phyloP scores from a whole-genome alignment of 805 yeast genomes.

The Monosporozyma siamensis region DNA sequence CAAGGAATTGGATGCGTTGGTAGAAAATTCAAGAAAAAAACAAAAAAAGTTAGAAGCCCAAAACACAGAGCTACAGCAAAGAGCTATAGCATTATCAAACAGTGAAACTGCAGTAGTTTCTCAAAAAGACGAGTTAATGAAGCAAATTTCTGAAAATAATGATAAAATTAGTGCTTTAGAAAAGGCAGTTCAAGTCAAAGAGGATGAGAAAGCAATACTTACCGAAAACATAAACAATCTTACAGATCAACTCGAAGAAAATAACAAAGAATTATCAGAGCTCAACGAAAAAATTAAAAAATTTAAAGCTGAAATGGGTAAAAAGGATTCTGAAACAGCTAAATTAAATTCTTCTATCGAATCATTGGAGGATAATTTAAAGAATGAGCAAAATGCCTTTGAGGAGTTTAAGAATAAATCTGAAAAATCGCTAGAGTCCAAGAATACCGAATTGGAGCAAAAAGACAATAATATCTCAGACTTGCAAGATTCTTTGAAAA shows the following conservation, averaged over 20 bases:
- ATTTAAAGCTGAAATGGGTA: background rate
- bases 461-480: background rate
- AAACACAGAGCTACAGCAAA: background rate
- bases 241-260: constrained; percentile 4
- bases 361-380: background rate
- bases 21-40: constrained; percentile 4
- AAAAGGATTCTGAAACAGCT: background rate
- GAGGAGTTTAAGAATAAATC: background rate
- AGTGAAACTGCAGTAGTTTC: background rate
- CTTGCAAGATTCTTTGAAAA: background rate
- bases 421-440: background rate
- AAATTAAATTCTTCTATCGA: background rate
- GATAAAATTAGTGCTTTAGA: constrained; percentile 1
- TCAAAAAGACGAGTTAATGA: background rate
- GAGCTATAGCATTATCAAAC: background rate
- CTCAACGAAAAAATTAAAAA: background rate
- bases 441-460: background rate
- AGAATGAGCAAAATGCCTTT: background rate
- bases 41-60: constrained; percentile 3
- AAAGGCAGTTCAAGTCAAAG: background rate
- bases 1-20: constrained; percentile 2
- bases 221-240: constrained; percentile 2
- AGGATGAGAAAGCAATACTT: background rate
- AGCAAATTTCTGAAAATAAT: background rate
- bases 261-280: constrained; percentile 3